These are phyloP conservation scores for Calonectria pteridis DNA, from an alignment of 2,329 filamentous ascomycete species.

Conservation along the genomic window DNA sequence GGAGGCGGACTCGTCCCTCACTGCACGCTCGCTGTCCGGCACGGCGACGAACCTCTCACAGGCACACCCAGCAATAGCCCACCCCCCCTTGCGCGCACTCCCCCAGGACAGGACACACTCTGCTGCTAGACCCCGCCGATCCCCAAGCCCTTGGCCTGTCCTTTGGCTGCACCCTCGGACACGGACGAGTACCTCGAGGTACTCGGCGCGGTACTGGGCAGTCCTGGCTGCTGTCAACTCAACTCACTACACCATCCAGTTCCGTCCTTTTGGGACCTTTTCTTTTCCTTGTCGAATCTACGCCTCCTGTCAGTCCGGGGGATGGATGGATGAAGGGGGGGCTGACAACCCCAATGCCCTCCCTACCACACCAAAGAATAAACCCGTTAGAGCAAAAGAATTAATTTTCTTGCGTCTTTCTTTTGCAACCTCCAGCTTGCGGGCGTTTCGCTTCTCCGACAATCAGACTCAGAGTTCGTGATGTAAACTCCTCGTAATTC, in stretches of 20 bases:
- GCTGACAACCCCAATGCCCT: neutral
- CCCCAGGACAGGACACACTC: neutral
- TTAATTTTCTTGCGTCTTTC: neutral
- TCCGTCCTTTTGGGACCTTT: neutral
- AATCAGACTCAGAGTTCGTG: neutral
- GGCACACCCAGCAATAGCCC: neutral
- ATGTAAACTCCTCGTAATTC: neutral
- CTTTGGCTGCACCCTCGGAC: conserved; percentile 1
- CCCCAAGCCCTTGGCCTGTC: conserved; percentile 6
- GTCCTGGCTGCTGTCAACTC: neutral
- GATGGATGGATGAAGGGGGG: too few relatives aligned
- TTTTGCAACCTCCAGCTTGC: neutral
- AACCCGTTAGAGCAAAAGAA: neutral
- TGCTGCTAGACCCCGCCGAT: conserved; percentile 13
- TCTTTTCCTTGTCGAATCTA: neutral
- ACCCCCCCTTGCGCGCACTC: neutral
- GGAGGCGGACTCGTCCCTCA: conserved; percentile 6
- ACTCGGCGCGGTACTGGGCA: neutral
- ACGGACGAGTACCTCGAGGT: conserved; percentile 19
- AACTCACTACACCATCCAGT: neutral
- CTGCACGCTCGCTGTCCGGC: neutral
- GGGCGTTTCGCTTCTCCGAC: neutral
- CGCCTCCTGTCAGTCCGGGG: neutral
- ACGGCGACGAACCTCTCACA: neutral
- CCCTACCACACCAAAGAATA: neutral